phyloP scores from a whole-genome alignment of 176 grass and related monocot genomes.

The Eleusine indica region DNA sequence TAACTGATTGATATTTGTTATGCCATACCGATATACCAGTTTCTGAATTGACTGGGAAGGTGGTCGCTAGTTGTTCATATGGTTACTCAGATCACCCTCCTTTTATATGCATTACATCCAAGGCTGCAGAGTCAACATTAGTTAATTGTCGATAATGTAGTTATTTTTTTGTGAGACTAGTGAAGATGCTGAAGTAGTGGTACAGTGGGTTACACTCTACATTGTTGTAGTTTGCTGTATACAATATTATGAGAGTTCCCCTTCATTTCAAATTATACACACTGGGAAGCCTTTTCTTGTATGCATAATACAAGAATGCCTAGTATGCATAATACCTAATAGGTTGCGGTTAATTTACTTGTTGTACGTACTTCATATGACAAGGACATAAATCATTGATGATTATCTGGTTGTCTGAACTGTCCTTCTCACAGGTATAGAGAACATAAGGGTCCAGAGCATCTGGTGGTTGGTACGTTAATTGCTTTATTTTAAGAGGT shows the following conservation, averaged over 20 bases:
- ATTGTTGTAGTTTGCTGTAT: constrained; percentile 39
- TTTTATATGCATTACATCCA: constrained; percentile 15
- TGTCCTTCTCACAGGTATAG: neutral
- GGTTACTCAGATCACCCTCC: constrained; percentile 43
- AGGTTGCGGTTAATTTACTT: neutral
- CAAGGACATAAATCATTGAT: neutral
- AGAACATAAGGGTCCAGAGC: neutral
- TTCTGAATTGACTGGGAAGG: constrained; percentile 37
- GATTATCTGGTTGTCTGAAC: neutral
- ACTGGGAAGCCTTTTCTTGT: no score
- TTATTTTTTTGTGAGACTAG: constrained; percentile 23
- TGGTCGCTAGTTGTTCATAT: constrained; percentile 48
- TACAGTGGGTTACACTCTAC: constrained; percentile 10
- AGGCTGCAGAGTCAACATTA: constrained; percentile 8
- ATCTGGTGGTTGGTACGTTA: neutral
- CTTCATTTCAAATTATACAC: neutral
- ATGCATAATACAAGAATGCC: neutral
- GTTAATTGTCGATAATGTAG: constrained; percentile 53
- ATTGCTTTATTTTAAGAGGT: neutral
- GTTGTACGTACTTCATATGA: neutral
- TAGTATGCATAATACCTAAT: neutral
- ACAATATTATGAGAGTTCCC: constrained; percentile 8
- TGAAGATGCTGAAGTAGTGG: constrained; percentile 26
- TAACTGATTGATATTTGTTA: constrained; percentile 37
- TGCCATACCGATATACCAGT: constrained; percentile 23